A percentile compares a stretch with the other conserved stretches of the same genome.
Evolutionary conservation across 176 grass and related monocot genomes (phyloP).

Genomic region (Urochloa ruziziensis): DNA sequence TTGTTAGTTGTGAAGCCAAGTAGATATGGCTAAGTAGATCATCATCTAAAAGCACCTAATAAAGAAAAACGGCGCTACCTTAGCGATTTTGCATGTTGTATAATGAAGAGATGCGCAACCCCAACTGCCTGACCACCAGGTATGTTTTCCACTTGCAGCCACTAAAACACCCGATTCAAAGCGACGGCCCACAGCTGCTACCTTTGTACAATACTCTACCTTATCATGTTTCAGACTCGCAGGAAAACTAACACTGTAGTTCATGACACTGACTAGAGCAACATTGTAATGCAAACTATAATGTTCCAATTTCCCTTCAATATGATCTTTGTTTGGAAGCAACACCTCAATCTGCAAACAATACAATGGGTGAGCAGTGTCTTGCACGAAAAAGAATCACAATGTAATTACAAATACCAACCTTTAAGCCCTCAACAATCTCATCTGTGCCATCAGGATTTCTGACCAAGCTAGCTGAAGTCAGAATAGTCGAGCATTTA

Average conservation of each 20-base stretch:
- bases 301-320: not conserved
- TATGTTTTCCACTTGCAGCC: too few species aligned
- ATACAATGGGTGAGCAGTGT: not conserved
- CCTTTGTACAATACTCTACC: too few species aligned
- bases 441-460: not conserved
- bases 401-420: not conserved
- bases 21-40: not conserved
- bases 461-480: not conserved
- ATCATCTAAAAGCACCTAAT: not conserved
- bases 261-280: not conserved
- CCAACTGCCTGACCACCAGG: not conserved
- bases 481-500: not conserved
- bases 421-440: not conserved
- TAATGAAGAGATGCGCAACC: not conserved
- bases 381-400: not conserved
- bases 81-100: not conserved
- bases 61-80: not conserved
- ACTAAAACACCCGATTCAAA: not conserved
- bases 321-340: not conserved
- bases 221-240: not conserved
- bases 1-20: not conserved
- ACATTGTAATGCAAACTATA: constrained; percentile 11
- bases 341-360: not conserved
- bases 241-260: not conserved
- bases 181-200: not conserved